phyloP scores from a whole-genome alignment of 1,284 basidiomycete genomes.

The Coriolopsis trogii region DNA sequence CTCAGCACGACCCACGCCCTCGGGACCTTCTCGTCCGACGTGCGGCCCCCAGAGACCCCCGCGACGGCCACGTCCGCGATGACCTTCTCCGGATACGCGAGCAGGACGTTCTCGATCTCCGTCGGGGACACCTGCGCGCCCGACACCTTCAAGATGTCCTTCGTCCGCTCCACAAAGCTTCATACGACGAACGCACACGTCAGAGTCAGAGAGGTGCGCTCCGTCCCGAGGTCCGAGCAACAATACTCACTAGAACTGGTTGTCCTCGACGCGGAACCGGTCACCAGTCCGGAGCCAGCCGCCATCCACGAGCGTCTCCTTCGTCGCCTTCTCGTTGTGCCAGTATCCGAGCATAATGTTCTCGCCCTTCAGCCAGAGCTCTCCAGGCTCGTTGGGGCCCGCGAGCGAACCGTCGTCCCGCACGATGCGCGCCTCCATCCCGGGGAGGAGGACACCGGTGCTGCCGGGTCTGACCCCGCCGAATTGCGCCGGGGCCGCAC shows the following conservation, averaged over 20 bases:
- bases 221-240: no score
- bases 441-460: conserved; percentile 62
- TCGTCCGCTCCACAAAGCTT: conserved; percentile 64
- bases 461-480: conserved; percentile 48
- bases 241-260: conserved; percentile 66
- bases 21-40: conserved; percentile 68
- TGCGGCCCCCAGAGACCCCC: conserved; percentile 69
- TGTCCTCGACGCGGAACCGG: conserved; percentile 58
- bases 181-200: background rate
- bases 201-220: no score
- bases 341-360: conserved; percentile 70
- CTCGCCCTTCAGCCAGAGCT: conserved; percentile 58
- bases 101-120: conserved; percentile 68
- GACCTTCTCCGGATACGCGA: conserved; percentile 58
- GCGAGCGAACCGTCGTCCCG: conserved; percentile 63
- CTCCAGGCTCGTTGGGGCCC: conserved; percentile 60
- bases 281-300: conserved; percentile 80
- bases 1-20: conserved; percentile 76
- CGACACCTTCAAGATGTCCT: conserved; percentile 76
- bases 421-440: conserved; percentile 62
- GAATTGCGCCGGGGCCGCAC: conserved; percentile 46
- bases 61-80: conserved; percentile 67
- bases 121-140: conserved; percentile 75
- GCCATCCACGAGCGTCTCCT: conserved; percentile 61
- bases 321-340: conserved; percentile 66